A percentile compares a stretch with the other conserved stretches of the same genome.
phyloP scores from a whole-genome alignment of 495 filamentous ascomycete species.

The Pyronema omphalodes region DNA sequence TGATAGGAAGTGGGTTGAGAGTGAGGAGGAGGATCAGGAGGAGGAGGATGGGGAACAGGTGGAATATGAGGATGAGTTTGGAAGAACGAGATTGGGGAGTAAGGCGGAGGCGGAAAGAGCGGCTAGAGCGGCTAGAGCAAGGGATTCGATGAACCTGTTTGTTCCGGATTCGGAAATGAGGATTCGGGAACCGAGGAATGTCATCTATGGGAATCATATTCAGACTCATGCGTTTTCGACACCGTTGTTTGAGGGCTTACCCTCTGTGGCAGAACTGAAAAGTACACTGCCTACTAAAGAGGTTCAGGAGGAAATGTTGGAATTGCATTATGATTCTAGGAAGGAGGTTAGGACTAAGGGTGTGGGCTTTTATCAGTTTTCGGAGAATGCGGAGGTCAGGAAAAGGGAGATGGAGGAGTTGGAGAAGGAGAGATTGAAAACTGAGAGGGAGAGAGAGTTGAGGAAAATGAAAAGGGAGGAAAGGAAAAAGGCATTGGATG shows the following conservation, averaged over 20 bases:
- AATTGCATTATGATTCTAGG: slow-evolving; percentile 69
- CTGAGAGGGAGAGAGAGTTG: slow-evolving; percentile 39
- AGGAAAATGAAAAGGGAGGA: slow-evolving; percentile 35
- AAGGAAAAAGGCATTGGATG: slow-evolving; percentile 33
- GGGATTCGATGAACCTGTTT: not conserved
- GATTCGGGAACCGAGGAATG: slow-evolving; percentile 37
- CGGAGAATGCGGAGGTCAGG: slow-evolving; percentile 44
- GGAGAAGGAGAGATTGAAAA: slow-evolving; percentile 44
- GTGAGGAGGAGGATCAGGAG: slow-evolving; percentile 22
- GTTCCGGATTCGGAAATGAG: slow-evolving; percentile 1
- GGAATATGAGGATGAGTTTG: slow-evolving; percentile 81
- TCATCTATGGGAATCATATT: slow-evolving; percentile 70
- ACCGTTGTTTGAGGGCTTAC: slow-evolving; percentile 24
- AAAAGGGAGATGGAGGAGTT: slow-evolving; percentile 59
- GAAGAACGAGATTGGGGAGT: slow-evolving; percentile 52
- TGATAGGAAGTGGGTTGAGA: slow-evolving; percentile 80
- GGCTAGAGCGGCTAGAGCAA: slow-evolving; percentile 34
- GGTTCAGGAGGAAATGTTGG: slow-evolving; percentile 49
- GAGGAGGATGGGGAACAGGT: slow-evolving; percentile 36
- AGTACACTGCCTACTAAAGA: slow-evolving; percentile 5
- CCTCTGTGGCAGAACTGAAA: not conserved
- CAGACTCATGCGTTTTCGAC: slow-evolving; percentile 58
- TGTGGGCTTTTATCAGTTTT: slow-evolving; percentile 78
- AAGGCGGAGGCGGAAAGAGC: slow-evolving; percentile 40
- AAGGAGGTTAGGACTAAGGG: slow-evolving; percentile 72